Conservation (phyloP, 2,329 filamentous ascomycete genomes). For the Aspergillus fischeri region DNA sequence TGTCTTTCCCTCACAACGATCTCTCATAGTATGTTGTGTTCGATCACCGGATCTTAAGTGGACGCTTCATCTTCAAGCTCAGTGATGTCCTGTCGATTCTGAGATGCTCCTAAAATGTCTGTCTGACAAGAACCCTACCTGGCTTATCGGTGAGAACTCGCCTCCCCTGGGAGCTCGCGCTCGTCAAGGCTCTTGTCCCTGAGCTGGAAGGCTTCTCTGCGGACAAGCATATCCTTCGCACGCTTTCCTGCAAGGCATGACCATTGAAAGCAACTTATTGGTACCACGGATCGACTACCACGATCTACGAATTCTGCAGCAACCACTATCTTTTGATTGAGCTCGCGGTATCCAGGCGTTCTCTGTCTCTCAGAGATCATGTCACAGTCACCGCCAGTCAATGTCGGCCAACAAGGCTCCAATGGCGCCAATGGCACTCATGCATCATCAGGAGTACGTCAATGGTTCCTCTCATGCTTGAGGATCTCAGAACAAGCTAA, state of each 20-base stretch:
- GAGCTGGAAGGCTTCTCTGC: not conserved
- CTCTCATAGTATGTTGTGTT: too few species aligned
- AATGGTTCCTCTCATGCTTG: not conserved
- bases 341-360: not conserved
- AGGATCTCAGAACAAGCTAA: not conserved
- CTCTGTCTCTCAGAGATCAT: constrained; percentile 1
- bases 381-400: not conserved
- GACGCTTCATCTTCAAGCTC: not conserved
- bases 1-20: not conserved
- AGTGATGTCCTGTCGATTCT: not conserved
- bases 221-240: not conserved
- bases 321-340: not conserved
- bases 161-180: not conserved
- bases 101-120: not conserved
- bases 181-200: not conserved
- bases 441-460: not conserved
- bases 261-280: not conserved
- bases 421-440: not conserved
- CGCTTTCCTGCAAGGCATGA: not conserved
- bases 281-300: not conserved
- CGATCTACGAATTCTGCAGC: not conserved
- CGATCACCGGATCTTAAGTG: too few species aligned
- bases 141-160: not conserved
- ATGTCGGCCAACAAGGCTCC: constrained; percentile 1
- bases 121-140: not conserved